Base-by-base conservation (phyloP, 2,329 filamentous ascomycete genomes). In the Colletotrichum spaethianum region DNA sequence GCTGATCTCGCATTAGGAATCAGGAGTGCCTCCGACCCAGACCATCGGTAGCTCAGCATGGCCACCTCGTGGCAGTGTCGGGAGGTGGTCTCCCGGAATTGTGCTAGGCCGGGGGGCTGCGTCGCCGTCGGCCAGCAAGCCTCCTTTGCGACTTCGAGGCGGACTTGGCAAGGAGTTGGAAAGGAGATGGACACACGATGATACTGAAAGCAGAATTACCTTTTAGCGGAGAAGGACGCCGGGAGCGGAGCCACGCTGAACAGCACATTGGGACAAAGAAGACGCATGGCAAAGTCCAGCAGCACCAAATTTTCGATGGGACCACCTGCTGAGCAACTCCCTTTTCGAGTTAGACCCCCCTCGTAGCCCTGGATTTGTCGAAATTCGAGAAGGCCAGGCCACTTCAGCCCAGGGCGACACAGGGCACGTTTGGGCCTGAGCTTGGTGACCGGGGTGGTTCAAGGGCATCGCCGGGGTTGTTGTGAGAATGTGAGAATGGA, bases 31-130 rank as follows among this genome's bases (percentile, higher is more conserved):
- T 20, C 26, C 28, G 56, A 70, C 44, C 59, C 65, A 48, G 57
- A 16, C 48, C n/a, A 38, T 46, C 53, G 53, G 69, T 31, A 40
- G 59, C 53, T 69, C 57, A 60, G 65, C 69, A 72, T 72, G 69
- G 65, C 52, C 59, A 46, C 69, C 69, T 69, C 69, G 69, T 72
- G 69, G 69, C 69, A 72, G 26, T 33, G 26, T n/a, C 44, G 50
- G 20, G 59, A 50, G 23, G 14, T 33, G 40, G 23, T 42, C 36
- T 23, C 23, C 69, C 65, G 69, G 59, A 72, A 69, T 20, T 16
- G 59, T 52, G 18, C 53, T 72, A 60, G 65, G 46, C n/a, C n/a
- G 44, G 36, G 42, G 36, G 26, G 36, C 38, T 46, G 52, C 36
- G 16, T 68, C 33, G 50, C 46, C 65, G 38, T 38, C 59, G 26